Base-by-base conservation (phyloP, 2,329 filamentous ascomycete genomes). In the Fusarium domesticum region DNA sequence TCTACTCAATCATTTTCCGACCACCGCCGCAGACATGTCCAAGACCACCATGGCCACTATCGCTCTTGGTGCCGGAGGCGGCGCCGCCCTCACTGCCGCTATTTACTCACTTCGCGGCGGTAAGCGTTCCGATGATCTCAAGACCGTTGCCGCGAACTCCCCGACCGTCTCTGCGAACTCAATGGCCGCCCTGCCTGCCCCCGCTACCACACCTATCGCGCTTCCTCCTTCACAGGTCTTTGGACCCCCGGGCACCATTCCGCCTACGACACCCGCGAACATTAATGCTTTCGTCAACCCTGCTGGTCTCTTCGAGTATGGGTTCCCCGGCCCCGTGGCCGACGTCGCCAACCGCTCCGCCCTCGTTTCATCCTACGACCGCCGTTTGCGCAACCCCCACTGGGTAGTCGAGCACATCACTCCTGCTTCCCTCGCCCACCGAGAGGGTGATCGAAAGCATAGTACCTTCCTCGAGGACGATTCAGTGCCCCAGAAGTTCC, bases 331-430 rank as follows among this genome's bases (percentile, higher is more conserved):
- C 46, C 93, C 93, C 23, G 73, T 96, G 31, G 78, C 85, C 60
- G 93, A 98, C 69, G 76, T 95, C 34, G 84, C 90, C 43, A 78
- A 78, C 43, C 85, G 89, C 30, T 73, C 81, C 18, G 87, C 89
- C 25, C 79, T 97, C 42, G 79, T 91, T 54, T 95, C 91, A 23
- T 84, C 87, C 59, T 98, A 85, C 78, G 92, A 98, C 71, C 89
- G 93, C 19, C 85, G 89, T 50, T 85, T 83, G 34, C 83, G 91
- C 64, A 98, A 98, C 70, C 93, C 93, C 20, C 80, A 87, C 66
- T 98, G 92, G 92, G 93, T 91, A 7, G 84, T 86, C 53, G 93
- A 98, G 74, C 93, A 98, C 75, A 96, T 98, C 69, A 98, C 93
- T 0, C 83, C 90, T 2, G 80, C 82, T 28, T 97, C 92, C 1